These are phyloP conservation scores for Exophiala calicioides DNA, from an alignment of 2,329 filamentous ascomycete species.

Conservation along the genomic window DNA sequence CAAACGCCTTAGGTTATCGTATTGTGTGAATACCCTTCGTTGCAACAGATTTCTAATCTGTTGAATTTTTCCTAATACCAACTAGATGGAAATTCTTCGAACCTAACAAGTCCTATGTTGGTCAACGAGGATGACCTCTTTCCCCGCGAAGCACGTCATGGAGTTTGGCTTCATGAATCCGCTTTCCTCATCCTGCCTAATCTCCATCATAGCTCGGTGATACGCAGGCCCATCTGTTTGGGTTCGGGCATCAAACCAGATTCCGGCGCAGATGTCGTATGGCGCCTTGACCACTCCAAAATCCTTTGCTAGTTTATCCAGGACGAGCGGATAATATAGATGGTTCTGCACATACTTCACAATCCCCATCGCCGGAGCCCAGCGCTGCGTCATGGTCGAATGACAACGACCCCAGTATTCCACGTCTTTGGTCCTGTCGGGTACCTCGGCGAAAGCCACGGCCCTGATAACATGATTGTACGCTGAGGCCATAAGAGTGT, in stretches of 20 bases:
- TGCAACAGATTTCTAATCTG: too few species aligned
- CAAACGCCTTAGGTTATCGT: too few species aligned
- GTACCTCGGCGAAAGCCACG: neutral
- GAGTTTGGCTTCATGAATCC: neutral
- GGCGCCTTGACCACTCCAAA: neutral
- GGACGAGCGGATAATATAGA: neutral
- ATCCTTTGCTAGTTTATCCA: neutral
- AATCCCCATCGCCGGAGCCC: too few species aligned
- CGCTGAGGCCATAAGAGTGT: neutral
- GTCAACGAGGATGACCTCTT: neutral
- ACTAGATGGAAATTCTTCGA: too few species aligned
- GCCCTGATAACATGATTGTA: neutral
- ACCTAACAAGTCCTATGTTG: too few species aligned
- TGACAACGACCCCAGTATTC: neutral
- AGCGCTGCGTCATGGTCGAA: neutral
- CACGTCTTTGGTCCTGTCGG: neutral
- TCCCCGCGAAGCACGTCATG: neutral
- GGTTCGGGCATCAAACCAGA: neutral
- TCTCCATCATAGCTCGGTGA: neutral
- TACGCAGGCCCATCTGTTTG: too few species aligned
- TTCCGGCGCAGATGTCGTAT: neutral
- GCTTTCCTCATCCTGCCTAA: neutral
- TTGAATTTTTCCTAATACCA: too few species aligned
- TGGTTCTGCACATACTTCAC: neutral
- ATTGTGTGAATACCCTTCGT: too few species aligned